Evolutionary conservation across 2,329 filamentous ascomycete species (phyloP), one percentile per base, ranked within the genome.

Genomic region (Aspergillus sp.): DNA sequence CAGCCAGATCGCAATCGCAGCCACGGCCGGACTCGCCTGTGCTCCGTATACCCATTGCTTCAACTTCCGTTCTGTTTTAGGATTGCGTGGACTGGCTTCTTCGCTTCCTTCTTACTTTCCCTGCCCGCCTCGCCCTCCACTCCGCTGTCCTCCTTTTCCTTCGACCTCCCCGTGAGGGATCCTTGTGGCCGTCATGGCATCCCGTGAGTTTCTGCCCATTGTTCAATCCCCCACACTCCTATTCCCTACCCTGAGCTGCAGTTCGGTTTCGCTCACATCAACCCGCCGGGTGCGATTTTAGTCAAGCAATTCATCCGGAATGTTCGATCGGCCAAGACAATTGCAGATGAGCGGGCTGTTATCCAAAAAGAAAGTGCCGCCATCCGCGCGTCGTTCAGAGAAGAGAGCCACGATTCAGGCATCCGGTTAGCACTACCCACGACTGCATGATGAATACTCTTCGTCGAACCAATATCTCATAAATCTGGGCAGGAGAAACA

Each of bases 301-400:
- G 95, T 99, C 76, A 99, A 99, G 82, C 95, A 98, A 80, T 99
- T 99, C 80, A 99, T 99, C 78, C 93, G 95, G 75, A 98, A 97
- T 79, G 95, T 99, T 74, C 91, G 95, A 75, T 93, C 95, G 61
- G 92, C 95, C 60, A 99, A 99, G 82, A 99, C 95, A 37, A 97
- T 99, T 73, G 96, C 96, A 75, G 95, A 99, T 79, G 95, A 99
- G 81, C 88, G 95, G 73, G 93, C 95, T 52, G 95, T 99, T 56
- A 96, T 99, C 63, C 95, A 98, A 72, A 99, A 99, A 79, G 95
- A 99, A 81, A 99, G 95, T 78, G 95, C 95, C 58, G 91, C 93
- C 48, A 99, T 99, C 73, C 86, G 95, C 78, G 92, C 95, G 67
- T 98, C 93, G 79, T 99, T 99, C 76, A 87, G 95, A 72, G 95